A percentile compares a stretch with the other conserved stretches of the same genome.
phyloP scores from a whole-genome alignment of 2,329 filamentous ascomycete genomes.

The Beauveria pseudobassiana region DNA sequence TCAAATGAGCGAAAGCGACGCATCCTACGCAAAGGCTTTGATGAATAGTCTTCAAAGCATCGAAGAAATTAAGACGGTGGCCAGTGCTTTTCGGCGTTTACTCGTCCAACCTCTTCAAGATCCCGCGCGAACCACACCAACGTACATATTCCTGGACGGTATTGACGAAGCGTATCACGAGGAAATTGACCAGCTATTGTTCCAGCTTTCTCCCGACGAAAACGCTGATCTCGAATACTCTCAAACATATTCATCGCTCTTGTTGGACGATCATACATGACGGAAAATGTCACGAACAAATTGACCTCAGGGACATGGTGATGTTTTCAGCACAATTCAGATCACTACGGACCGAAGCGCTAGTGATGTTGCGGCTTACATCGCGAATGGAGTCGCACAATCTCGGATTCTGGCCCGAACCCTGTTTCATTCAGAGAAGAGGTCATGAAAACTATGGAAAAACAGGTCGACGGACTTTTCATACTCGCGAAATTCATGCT shows the following conservation, averaged over 20 bases:
- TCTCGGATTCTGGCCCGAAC: conserved; percentile 30
- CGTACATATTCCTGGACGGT: conserved; percentile 39
- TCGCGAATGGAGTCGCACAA: conserved; percentile 31
- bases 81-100: conserved; percentile 35
- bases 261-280: conserved; percentile 34
- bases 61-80: conserved; percentile 35
- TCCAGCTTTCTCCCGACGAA: conserved; percentile 24
- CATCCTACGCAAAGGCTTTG: conserved; percentile 35
- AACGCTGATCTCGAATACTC: conserved; percentile 13
- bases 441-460: conserved; percentile 32
- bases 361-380: conserved; percentile 34
- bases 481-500: conserved; percentile 44
- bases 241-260: conserved; percentile 30
- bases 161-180: conserved; percentile 36
- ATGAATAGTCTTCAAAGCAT: conserved; percentile 25
- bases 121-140: conserved; percentile 22
- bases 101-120: conserved; percentile 31
- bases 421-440: conserved; percentile 26
- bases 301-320: conserved; percentile 25
- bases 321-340: conserved; percentile 31
- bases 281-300: conserved; percentile 27
- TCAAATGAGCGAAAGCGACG: conserved; percentile 38
- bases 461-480: conserved; percentile 39
- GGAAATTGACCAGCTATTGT: conserved; percentile 30
- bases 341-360: conserved; percentile 36